phyloP scores from a whole-genome alignment of 129 eudicot species.

The Mikania micrantha region DNA sequence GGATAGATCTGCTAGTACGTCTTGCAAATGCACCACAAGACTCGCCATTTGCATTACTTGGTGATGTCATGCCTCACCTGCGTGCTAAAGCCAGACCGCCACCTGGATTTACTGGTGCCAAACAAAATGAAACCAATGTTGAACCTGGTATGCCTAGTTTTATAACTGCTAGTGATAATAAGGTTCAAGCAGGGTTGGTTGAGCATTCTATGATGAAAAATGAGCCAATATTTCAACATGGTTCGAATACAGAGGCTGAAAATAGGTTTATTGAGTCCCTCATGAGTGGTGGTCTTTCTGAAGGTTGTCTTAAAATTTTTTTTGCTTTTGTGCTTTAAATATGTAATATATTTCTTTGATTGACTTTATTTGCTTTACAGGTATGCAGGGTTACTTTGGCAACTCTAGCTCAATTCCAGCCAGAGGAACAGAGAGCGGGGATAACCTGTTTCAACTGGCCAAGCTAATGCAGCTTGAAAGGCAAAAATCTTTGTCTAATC shows the following conservation, averaged over 20 bases:
- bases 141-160: conserved; percentile 32
- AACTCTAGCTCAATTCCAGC: conserved; percentile 39
- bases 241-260: conserved; percentile 57
- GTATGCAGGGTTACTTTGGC: conserved; percentile 56
- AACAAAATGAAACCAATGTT: conserved; percentile 52
- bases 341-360: not conserved
- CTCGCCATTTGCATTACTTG: conserved; percentile 60
- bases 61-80: conserved; percentile 98
- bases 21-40: conserved; percentile 70
- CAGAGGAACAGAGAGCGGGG: conserved; percentile 52
- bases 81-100: conserved; percentile 89
- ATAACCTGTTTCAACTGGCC: conserved; percentile 56
- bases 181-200: conserved; percentile 36
- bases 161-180: conserved; percentile 24
- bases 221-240: conserved; percentile 45
- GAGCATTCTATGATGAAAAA: conserved; percentile 36
- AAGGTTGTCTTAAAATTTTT: conserved; percentile 33
- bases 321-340: not conserved
- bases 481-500: conserved; percentile 53
- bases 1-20: conserved; percentile 79
- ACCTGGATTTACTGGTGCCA: conserved; percentile 76
- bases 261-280: conserved; percentile 76
- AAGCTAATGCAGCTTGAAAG: conserved; percentile 66
- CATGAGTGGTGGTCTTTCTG: conserved; percentile 35
- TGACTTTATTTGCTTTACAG: conserved; percentile 28